Evolutionary conservation across 768 basidiomycete species (phyloP).

Genomic region (Paxillus rubicundulus): DNA sequence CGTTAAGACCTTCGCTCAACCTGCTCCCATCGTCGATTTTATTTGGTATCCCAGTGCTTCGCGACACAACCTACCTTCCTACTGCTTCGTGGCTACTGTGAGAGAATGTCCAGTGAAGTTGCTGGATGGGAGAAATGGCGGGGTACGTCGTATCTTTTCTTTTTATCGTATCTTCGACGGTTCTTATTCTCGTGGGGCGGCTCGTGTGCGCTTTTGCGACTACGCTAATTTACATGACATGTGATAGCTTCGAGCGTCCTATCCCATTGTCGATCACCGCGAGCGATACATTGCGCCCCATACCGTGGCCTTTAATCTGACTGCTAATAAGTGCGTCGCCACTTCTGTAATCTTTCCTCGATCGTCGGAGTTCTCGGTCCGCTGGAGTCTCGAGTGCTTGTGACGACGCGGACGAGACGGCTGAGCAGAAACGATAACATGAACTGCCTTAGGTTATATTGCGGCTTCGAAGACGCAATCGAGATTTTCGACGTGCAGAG

Average conservation of each 20-base stretch:
- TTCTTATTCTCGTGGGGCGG: too few relatives aligned
- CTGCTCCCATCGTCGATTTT: conserved; percentile 74
- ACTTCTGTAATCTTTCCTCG: too few relatives aligned
- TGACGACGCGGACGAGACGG: neutral
- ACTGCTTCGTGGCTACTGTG: conserved; percentile 81
- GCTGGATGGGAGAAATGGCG: conserved; percentile 73
- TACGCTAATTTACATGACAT: neutral
- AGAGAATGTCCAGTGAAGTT: conserved; percentile 85
- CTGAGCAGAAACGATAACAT: neutral
- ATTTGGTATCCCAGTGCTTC: conserved; percentile 85
- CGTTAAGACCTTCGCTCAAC: conserved; percentile 42
- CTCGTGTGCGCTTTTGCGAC: too few relatives aligned
- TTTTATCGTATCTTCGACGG: too few relatives aligned
- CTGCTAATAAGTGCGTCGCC: conserved; percentile 54
- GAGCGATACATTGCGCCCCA: conserved; percentile 89
- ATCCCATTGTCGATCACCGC: conserved; percentile 89
- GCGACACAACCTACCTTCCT: conserved; percentile 53
- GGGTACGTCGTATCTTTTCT: conserved; percentile 43
- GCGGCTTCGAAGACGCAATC: conserved; percentile 82
- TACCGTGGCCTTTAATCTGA: conserved; percentile 71
- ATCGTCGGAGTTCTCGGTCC: neutral
- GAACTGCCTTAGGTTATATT: conserved; percentile 55
- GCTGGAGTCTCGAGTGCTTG: neutral
- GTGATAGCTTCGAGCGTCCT: conserved; percentile 81
- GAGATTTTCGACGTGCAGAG: conserved; percentile 76